Conservation (phyloP, 208 protist species). For the Acanthamoeba castellanii region DNA sequence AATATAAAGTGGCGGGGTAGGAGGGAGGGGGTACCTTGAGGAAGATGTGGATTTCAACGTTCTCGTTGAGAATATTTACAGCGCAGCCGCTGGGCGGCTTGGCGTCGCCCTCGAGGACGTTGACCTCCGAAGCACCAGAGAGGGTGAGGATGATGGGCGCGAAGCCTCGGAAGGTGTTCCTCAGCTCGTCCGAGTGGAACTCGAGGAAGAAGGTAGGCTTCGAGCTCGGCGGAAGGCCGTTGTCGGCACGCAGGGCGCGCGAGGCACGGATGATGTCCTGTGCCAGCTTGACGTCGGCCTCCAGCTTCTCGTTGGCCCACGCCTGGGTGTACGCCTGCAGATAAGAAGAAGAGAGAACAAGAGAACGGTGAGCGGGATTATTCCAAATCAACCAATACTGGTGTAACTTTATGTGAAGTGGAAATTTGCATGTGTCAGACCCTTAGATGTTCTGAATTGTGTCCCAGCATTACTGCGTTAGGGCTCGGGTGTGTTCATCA, state of each 20-base stretch:
- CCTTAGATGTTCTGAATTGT: conserved; percentile 48
- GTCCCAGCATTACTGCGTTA: conserved; percentile 57
- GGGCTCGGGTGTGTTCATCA: neutral
- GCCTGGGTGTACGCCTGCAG: conserved; percentile 38
- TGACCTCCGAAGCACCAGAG: conserved; percentile 54
- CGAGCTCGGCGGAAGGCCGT: conserved; percentile 9
- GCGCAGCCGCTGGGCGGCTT: conserved; percentile 70
- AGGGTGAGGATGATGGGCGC: conserved; percentile 59
- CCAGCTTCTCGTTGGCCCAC: conserved; percentile 46
- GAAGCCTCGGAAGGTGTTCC: conserved; percentile 40
- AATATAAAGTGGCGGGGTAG: neutral
- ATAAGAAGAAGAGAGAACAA: neutral
- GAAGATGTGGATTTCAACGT: conserved; percentile 61
- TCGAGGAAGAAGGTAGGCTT: conserved; percentile 37
- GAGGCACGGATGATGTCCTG: conserved; percentile 67
- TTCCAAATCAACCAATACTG: neutral
- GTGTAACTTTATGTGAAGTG: neutral
- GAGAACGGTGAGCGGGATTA: neutral
- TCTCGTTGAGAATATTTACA: conserved; percentile 77
- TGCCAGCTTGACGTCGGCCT: conserved; percentile 32
- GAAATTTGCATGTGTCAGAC: conserved; percentile 3
- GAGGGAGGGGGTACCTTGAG: conserved; percentile 64
- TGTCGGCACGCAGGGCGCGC: conserved; percentile 31
- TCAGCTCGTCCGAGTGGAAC: conserved; percentile 6
- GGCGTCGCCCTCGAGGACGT: neutral